Evolutionary conservation across 306 rosid genomes (phyloP), one percentile per base, ranked within the genome.

Genomic region (Vigna hirtella): DNA sequence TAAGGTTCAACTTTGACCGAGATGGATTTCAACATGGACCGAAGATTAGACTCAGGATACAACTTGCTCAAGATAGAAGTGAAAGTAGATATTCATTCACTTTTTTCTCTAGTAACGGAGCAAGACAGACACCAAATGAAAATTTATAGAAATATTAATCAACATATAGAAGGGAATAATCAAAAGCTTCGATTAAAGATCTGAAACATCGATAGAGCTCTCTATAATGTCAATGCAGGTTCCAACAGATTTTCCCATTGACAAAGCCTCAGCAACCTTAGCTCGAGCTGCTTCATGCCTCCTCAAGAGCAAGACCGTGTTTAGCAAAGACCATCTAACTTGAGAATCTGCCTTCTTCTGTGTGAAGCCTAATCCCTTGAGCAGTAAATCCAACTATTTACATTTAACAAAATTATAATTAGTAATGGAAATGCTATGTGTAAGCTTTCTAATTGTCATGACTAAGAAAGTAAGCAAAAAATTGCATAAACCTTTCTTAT

Each of bases 301-400:
- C n/a, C 93, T 97, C 85, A 94, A 63, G 61, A 94, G 87, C 45
- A 87, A 42, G 65, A 94, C 73, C 0, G 91, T 89, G 82, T 90
- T 92, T 38, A 92, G 89, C 49, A 95, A 86, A 36, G 98, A 91
- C 98, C 97, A 95, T 84, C 98, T 88, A 47, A 91, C 98, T 77
- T 95, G 93, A 52, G 98, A 92, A 75, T 95, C 96, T 6, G 85
- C 90, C 71, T 95, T 95, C 93, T 95, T 92, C 81, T 92, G 98
- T 18, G 98, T 92, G 87, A 95, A 92, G 58, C 95, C 97, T 48
- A 92, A 67, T 68, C 98, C 78, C 56, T 82, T 74, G 17, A 88
- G 87, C 88, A 92, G 76, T 49, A 78, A 36, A 77, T 92, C 98
- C 89, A 91, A 74, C 98, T 89, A 84, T 62, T 45, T 45, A 78